Conservation (phyloP, 345 rosid species). For the Psidium friedrichsthalianum region DNA sequence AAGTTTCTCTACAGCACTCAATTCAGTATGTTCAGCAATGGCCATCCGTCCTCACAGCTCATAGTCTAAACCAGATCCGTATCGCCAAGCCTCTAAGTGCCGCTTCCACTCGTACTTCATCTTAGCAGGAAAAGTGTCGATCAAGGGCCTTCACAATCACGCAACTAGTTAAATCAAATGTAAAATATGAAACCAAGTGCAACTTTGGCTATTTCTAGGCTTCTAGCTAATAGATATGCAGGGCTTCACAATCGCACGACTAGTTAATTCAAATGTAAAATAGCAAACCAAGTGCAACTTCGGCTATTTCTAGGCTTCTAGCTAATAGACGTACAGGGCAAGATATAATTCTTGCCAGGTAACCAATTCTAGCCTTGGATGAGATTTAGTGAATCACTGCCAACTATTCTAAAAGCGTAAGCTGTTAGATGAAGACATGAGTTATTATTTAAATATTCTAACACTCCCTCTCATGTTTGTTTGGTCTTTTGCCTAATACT, state of each 20-base stretch:
- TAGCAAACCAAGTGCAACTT: too few relatives aligned
- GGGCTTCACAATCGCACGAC: too few relatives aligned
- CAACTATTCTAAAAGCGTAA: too few relatives aligned
- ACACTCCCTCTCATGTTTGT: too few relatives aligned
- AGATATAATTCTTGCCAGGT: neutral
- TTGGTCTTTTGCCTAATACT: too few relatives aligned
- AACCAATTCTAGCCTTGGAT: neutral
- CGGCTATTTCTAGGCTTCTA: too few relatives aligned
- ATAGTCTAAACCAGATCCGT: constrained; percentile 76
- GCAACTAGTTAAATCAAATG: neutral
- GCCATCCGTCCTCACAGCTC: constrained; percentile 31
- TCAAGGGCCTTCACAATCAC: constrained; percentile 30
- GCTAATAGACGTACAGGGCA: too few relatives aligned
- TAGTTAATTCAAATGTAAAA: too few relatives aligned
- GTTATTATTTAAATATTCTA: too few relatives aligned
- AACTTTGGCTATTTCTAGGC: neutral
- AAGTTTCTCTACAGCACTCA: neutral
- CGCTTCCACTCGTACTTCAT: constrained; percentile 60
- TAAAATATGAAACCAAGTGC: neutral
- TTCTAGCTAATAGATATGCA: neutral
- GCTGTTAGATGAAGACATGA: too few relatives aligned
- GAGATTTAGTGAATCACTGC: too few relatives aligned
- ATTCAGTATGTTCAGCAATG: neutral
- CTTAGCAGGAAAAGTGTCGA: constrained; percentile 41
- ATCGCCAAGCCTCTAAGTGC: constrained; percentile 79